Base-by-base conservation (phyloP, 164 flowering plant species). In the Taxillus chinensis region DNA sequence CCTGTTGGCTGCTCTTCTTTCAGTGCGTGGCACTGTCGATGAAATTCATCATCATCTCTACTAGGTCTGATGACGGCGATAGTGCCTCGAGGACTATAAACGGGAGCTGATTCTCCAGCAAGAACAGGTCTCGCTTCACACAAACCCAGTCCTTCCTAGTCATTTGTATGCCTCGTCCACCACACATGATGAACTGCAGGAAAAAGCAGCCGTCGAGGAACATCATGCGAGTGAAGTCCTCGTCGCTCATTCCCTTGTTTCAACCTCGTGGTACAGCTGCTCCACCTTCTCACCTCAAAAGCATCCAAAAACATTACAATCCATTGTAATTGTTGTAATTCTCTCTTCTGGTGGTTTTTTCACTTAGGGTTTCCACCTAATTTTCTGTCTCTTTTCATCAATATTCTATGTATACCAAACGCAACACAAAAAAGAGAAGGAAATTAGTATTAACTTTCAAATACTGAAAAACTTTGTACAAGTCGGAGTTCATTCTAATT, bases 171-270 rank as follows among this genome's bases (percentile, higher is more conserved):
- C 45, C 8, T 17, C 37, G 40, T 67, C 1, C 13, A 7, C 55
- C 15, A 41, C 49, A 16, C 2, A 40, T 5, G 5, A 70, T 65
- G 41, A 54, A 65, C 40, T 61, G 54, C 3, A 70, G 15, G 38
- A 70, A 5, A 38, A 70, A 70, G 4, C 73, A 70, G 3, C 73
- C 73, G 8, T 70, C 73, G 6, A 70, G 39, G 57, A 70, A 64
- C 73, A 70, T 61, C 66, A 70, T 65, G 0, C 45, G 59, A 5
- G 45, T 13, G 37, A 70, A 65, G 3, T 10, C 58, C 27, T 64
- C 27, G 3, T 61, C 45, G 0, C 10, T 5, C 2, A 55, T 3
- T 5, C 9, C 58, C 1, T 3, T 5, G 14, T n/a, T n/a, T n/a
- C n/a, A n/a, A n/a, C n/a, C n/a, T n/a, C n/a, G n/a, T n/a, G n/a